Conservation (phyloP, 164 flowering plant species). For the Stephania cephalantha region DNA sequence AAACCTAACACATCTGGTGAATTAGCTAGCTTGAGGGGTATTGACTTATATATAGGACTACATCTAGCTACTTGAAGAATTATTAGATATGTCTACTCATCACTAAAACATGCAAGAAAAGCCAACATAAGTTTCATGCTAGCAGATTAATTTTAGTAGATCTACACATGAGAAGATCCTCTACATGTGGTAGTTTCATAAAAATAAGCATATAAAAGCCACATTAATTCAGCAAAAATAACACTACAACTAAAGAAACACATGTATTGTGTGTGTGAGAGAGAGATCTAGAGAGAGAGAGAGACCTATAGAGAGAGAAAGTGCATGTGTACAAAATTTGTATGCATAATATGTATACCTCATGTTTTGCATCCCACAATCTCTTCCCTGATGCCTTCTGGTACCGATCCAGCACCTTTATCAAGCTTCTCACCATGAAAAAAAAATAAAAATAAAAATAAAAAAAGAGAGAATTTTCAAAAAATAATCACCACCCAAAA, state of each 20-base stretch:
- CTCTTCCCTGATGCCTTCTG: conserved; percentile 54
- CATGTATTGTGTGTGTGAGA: background rate
- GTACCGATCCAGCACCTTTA: conserved; percentile 47
- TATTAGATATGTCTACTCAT: background rate
- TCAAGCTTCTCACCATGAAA: conserved; percentile 32
- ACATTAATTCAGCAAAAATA: background rate
- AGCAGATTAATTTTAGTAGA: background rate
- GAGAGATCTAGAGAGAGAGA: conserved; percentile 1
- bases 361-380: conserved; percentile 95
- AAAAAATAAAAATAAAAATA: no score
- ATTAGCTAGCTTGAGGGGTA: no score
- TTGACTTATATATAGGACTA: background rate
- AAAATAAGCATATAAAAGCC: background rate
- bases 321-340: background rate
- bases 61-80: background rate
- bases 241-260: background rate
- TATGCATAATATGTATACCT: conserved; percentile 31
- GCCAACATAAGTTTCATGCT: background rate
- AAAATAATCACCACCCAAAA: background rate
- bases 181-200: background rate
- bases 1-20: background rate
- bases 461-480: background rate
- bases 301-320: background rate
- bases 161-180: background rate
- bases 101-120: background rate